phyloP scores from a whole-genome alignment of 441 rosid genomes.

The Erodium texanum region DNA sequence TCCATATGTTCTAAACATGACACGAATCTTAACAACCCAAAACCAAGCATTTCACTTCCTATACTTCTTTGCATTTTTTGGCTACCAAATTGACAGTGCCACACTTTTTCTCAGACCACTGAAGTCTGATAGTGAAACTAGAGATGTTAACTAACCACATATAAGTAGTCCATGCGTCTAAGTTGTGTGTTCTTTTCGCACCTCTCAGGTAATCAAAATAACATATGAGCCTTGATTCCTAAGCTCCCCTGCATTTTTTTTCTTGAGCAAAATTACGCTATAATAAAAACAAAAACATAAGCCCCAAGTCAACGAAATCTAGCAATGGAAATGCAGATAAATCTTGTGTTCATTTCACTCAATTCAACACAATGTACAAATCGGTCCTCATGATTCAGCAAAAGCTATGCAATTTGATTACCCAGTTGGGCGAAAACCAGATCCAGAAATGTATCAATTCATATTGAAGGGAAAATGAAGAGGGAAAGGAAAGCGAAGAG shows the following conservation, averaged over 20 bases:
- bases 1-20: not conserved
- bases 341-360: not conserved
- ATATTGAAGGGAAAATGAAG: not conserved
- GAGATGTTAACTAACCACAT: not conserved
- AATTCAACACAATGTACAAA: not conserved
- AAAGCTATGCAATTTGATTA: not conserved
- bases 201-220: not conserved
- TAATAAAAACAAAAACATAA: not conserved
- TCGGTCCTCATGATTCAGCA: not conserved
- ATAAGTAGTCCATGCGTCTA: not conserved
- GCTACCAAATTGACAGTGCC: not conserved
- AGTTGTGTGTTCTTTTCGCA: not conserved
- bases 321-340: not conserved
- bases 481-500: not conserved
- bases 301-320: not conserved
- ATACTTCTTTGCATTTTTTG: not conserved
- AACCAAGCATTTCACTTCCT: not conserved
- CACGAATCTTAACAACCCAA: not conserved
- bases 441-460: not conserved
- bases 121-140: too few relatives aligned
- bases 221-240: not conserved
- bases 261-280: not conserved
- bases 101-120: not conserved
- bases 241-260: not conserved
- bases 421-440: not conserved